Evolutionary conservation across 768 basidiomycete genomes (phyloP).

Genomic region (Omphalotus guepiniiformis): DNA sequence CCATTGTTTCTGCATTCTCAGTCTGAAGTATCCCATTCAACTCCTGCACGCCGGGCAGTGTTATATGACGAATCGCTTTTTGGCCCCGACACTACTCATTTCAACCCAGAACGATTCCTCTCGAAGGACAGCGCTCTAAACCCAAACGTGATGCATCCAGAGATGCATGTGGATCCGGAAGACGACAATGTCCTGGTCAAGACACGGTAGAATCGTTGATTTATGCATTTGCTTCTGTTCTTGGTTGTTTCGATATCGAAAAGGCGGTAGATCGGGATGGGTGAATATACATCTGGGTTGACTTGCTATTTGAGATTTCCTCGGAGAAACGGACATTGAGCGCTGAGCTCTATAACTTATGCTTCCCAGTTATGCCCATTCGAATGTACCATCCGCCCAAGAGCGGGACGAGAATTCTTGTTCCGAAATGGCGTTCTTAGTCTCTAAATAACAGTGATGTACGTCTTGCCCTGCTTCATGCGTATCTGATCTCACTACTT

Average conservation of each 20-base stretch:
- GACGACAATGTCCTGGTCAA: not conserved
- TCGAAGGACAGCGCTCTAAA: conserved; percentile 3
- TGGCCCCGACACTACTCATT: conserved; percentile 17
- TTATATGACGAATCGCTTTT: conserved; percentile 14
- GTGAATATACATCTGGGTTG: no score
- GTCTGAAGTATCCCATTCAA: not conserved
- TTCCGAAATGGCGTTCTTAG: no score
- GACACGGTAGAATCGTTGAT: not conserved
- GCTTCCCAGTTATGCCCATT: no score
- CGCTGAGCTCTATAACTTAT: no score
- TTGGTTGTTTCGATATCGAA: not conserved
- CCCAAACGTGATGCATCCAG: not conserved
- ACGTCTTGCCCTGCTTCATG: no score
- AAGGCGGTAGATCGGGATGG: not conserved
- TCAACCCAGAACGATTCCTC: conserved; percentile 25
- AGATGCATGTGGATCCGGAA: not conserved
- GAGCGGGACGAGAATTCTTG: no score
- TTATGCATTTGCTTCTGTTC: not conserved
- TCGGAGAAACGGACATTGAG: no score
- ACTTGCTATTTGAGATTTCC: no score
- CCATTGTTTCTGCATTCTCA: not conserved
- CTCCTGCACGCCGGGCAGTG: not conserved
- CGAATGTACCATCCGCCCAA: no score
- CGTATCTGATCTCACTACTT: no score
- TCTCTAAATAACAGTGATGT: no score